These are phyloP conservation scores for Aspergillus panamensis DNA, from an alignment of 495 filamentous ascomycete genomes.

Conservation along the genomic window DNA sequence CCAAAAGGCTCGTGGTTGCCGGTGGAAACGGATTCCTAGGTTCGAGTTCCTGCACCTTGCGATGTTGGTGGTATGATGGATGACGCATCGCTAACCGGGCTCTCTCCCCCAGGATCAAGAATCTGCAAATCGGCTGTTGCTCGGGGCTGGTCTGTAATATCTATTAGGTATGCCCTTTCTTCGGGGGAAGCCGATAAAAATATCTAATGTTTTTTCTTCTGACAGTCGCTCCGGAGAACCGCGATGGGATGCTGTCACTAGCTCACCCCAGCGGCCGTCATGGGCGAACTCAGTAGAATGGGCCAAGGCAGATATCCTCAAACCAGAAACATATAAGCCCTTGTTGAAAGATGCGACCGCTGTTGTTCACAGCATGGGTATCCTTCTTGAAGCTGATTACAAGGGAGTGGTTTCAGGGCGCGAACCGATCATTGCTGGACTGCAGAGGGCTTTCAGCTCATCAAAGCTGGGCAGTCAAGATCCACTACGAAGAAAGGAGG, in stretches of 20 bases:
- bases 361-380: constrained; percentile 91
- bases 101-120: constrained; percentile 56
- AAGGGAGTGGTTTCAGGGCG: constrained; percentile 83
- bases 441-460: constrained; percentile 71
- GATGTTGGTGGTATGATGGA: not conserved
- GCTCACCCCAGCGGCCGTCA: constrained; percentile 64
- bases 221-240: constrained; percentile 83
- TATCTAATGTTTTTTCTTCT: constrained; percentile 12
- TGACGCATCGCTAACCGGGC: not conserved
- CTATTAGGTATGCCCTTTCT: constrained; percentile 63
- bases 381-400: constrained; percentile 97
- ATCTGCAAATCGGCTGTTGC: constrained; percentile 86
- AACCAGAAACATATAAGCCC: constrained; percentile 70
- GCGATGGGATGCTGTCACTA: constrained; percentile 73
- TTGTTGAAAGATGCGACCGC: constrained; percentile 70
- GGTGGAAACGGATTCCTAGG: constrained; percentile 94
- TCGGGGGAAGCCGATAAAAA: not conserved
- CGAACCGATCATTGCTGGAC: constrained; percentile 69
- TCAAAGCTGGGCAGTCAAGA: constrained; percentile 64
- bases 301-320: constrained; percentile 82
- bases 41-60: not conserved
- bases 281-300: constrained; percentile 84
- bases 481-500: constrained; percentile 55
- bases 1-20: constrained; percentile 79
- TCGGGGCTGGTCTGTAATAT: constrained; percentile 83